Base-by-base conservation (phyloP, 2,329 filamentous ascomycete genomes). In the Scedosporium boydii region DNA sequence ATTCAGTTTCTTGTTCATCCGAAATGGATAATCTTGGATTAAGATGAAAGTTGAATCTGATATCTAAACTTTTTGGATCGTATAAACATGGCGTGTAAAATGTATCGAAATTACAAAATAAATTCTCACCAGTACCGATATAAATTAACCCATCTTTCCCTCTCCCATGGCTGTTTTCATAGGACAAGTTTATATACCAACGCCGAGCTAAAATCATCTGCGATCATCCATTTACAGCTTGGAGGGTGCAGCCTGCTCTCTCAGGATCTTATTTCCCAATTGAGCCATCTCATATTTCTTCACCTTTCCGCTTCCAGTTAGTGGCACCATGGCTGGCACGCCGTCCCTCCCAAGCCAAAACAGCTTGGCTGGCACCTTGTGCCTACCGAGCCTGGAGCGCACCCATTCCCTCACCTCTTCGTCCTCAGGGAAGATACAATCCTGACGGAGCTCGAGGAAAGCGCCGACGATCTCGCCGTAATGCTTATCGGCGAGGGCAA, bases 381-480 rank as follows among this genome's bases (percentile, higher is more conserved):
- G 87, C 44, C 81, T 77, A 1, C 86, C 87, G 6, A 90, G 78
- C 42, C 78, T 80, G 66, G 82, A 75, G 59, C 83, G 78, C 1
- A 85, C 85, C 86, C 86, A 89, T 53, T 81, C 78, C 16, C 81
- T 77, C n/a, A 89, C 71, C 65, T 87, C 82, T 4, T 80, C 77
- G 59, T 81, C 79, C 0, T 73, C 72, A 1, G 81, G 84, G 67
- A 63, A 65, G 55, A 67, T 67, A 46, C 60, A 66, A 53, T 70
- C 70, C 23, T 76, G 70, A 41, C 72, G 71, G 3, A 73, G 69
- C 63, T 77, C 74, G 12, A 88, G 72, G 69, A 91, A 91, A 0
- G 87, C 84, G 7, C 80, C 85, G 0, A 90, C 88, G 0, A 89
- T 87, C 69, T 91, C 88, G 60, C 88, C 88, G 67, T 90, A 90